Evolutionary conservation across 306 rosid genomes (phyloP).

Genomic region (Acacia crassicarpa): DNA sequence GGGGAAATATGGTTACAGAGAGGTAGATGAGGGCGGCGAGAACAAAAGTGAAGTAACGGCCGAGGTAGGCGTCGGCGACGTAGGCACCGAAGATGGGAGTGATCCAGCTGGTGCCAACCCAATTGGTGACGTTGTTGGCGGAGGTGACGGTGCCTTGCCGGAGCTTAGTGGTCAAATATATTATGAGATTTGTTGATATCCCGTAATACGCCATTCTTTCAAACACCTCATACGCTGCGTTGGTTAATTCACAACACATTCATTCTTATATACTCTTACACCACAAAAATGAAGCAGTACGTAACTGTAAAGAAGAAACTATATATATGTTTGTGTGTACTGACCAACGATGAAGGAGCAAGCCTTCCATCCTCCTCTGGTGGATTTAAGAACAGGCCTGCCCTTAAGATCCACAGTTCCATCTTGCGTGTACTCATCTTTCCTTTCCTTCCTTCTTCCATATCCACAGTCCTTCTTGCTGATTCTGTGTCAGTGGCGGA

Average conservation of each 20-base stretch:
- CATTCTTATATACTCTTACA: background rate
- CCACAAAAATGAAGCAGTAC: background rate
- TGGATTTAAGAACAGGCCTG: slow-evolving; percentile 68
- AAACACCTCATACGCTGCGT: slow-evolving; percentile 63
- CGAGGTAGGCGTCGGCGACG: slow-evolving; percentile 79
- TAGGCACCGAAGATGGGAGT: slow-evolving; percentile 87
- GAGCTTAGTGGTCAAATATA: slow-evolving; percentile 61
- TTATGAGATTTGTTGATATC: slow-evolving; percentile 65
- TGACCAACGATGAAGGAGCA: slow-evolving; percentile 85
- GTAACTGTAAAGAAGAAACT: background rate
- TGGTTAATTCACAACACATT: background rate
- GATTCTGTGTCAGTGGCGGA: no score
- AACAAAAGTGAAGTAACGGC: slow-evolving; percentile 79
- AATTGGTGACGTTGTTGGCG: slow-evolving; percentile 74
- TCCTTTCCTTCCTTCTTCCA: slow-evolving; percentile 34
- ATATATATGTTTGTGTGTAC: background rate
- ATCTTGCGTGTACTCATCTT: slow-evolving; percentile 62
- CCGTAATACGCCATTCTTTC: slow-evolving; percentile 92
- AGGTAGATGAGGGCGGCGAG: slow-evolving; percentile 56
- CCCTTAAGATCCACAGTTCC: slow-evolving; percentile 87
- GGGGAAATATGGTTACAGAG: slow-evolving; percentile 35
- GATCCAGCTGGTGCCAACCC: slow-evolving; percentile 80
- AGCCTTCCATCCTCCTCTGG: slow-evolving; percentile 84
- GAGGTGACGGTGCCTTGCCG: slow-evolving; percentile 71
- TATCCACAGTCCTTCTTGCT: background rate